Evolutionary conservation across 306 rosid species (phyloP).

Genomic region (Rosa chinensis): DNA sequence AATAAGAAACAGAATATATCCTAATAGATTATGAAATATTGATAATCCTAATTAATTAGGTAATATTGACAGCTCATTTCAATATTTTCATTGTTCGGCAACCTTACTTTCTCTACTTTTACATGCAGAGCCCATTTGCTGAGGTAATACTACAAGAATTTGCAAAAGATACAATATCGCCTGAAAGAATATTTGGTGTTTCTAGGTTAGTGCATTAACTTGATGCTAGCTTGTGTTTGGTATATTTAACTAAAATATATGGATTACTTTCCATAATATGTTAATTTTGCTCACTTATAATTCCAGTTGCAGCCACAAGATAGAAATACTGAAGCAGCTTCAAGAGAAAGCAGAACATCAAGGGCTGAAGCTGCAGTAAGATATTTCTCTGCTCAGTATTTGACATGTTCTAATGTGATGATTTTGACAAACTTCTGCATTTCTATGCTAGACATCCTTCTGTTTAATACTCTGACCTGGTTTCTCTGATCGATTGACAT

Average conservation of each 20-base stretch:
- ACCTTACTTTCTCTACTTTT: background rate
- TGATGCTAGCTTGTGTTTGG: background rate
- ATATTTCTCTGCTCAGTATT: conserved; percentile 2
- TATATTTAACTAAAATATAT: background rate
- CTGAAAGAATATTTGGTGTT: conserved; percentile 74
- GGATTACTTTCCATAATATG: background rate
- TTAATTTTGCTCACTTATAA: background rate
- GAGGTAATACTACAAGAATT: conserved; percentile 76
- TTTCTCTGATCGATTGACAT: conserved; percentile 14
- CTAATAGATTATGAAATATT: too few relatives aligned
- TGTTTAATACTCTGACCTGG: conserved; percentile 2
- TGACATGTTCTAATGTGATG: conserved; percentile 14
- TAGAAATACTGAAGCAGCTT: conserved; percentile 75
- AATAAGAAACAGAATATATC: too few relatives aligned
- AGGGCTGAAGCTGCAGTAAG: conserved; percentile 80
- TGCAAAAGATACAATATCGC: conserved; percentile 68
- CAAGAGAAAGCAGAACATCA: conserved; percentile 55
- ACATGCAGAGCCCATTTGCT: conserved; percentile 68
- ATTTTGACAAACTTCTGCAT: background rate
- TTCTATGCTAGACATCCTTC: background rate
- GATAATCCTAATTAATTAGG: too few relatives aligned
- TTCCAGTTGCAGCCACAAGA: conserved; percentile 62
- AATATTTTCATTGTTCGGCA: background rate
- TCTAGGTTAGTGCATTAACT: conserved; percentile 56
- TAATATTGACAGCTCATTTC: too few relatives aligned